Evolutionary conservation across 2,329 filamentous ascomycete species (phyloP).

Genomic region (Xylariales sp.): DNA sequence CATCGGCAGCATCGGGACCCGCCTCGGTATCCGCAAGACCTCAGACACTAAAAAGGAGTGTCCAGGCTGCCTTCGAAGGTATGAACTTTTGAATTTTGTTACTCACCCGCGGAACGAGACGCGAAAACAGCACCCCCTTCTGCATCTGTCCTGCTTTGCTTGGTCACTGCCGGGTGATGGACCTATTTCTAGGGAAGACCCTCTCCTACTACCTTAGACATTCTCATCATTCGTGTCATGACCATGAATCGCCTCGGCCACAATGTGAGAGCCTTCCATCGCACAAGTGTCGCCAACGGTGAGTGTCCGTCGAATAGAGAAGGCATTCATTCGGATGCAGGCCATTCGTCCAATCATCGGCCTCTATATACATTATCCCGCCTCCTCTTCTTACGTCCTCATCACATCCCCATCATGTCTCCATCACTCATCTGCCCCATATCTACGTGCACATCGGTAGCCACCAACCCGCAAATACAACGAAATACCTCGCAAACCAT

Average conservation of each 20-base stretch:
- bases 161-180: no score
- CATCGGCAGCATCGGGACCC: conserved; percentile 62
- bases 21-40: conserved; percentile 58
- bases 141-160: conserved; percentile 16
- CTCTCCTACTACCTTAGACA: neutral
- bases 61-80: conserved; percentile 72
- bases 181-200: no score
- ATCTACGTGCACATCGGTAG: neutral
- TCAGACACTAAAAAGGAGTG: conserved; percentile 67
- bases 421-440: neutral
- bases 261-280: conserved; percentile 10
- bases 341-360: neutral
- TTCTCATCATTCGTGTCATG: neutral
- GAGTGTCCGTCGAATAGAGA: conserved; percentile 3
- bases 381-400: neutral
- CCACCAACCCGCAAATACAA: neutral
- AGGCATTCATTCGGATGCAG: neutral
- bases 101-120: neutral
- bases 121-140: conserved; percentile 16
- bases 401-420: neutral
- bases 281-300: conserved; percentile 17
- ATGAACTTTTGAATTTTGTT: conserved; percentile 36
- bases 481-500: neutral
- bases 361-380: no score
- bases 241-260: neutral